Percentiles rank a stretch among this genome's conserved stretches.
Conservation (phyloP, 108 stramenopile species). For the Discostella pseudostelligera region DNA sequence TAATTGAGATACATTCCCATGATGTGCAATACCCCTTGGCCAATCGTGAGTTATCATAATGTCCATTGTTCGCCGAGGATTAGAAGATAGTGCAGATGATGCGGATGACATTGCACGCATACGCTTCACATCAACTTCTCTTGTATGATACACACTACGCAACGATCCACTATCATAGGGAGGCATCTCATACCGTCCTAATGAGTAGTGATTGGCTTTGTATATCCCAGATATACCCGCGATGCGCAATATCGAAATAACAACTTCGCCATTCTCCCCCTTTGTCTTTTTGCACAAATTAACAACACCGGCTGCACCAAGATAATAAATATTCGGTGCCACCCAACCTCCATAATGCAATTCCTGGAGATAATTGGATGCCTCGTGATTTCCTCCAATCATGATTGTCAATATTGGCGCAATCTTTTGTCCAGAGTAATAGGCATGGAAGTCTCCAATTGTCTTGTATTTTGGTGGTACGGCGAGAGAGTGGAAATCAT, state of each 20-base stretch:
- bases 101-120: conserved; percentile 52
- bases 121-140: conserved; percentile 84
- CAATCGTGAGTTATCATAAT: conserved; percentile 95
- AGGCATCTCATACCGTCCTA: conserved; percentile 80
- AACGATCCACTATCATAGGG: conserved; percentile 75
- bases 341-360: conserved; percentile 98
- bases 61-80: conserved; percentile 54
- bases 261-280: background rate
- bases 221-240: conserved; percentile 96
- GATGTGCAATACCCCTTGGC: conserved; percentile 90
- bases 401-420: conserved; percentile 95
- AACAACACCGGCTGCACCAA: conserved; percentile 92
- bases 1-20: conserved; percentile 75
- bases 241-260: conserved; percentile 84
- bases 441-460: conserved; percentile 88
- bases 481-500: conserved; percentile 82
- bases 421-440: conserved; percentile 84
- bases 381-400: conserved; percentile 99
- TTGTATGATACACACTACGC: conserved; percentile 92
- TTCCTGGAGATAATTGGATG: conserved; percentile 90
- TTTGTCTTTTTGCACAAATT: conserved; percentile 32
- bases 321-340: conserved; percentile 98
- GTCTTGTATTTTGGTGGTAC: conserved; percentile 92
- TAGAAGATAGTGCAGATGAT: background rate
- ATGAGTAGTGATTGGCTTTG: conserved; percentile 74